These are phyloP conservation scores for Hylodesmum podocarpum DNA, from an alignment of 306 rosid genomes.

Conservation along the genomic window DNA sequence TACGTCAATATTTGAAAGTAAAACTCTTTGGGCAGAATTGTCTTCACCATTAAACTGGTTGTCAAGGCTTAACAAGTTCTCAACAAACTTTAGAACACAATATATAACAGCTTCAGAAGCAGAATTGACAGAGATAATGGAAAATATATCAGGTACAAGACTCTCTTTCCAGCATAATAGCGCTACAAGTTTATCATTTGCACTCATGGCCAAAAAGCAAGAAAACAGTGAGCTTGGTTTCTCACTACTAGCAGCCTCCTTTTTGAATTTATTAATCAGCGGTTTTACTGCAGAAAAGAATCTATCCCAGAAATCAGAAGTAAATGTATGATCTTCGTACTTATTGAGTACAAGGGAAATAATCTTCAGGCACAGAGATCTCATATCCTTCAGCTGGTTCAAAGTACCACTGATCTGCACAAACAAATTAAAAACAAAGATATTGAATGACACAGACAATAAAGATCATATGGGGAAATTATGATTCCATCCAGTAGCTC, in stretches of 20 bases:
- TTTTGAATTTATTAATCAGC: slow-evolving; percentile 67
- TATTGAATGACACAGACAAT: slow-evolving; percentile 13
- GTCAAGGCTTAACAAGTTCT: slow-evolving; percentile 74
- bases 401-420: slow-evolving; percentile 50
- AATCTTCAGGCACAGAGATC: slow-evolving; percentile 84
- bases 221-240: slow-evolving; percentile 91
- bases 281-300: slow-evolving; percentile 76
- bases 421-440: slow-evolving; percentile 17
- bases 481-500: background rate
- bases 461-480: background rate
- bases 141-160: slow-evolving; percentile 82
- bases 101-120: slow-evolving; percentile 75
- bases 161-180: slow-evolving; percentile 57
- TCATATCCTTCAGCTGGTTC: slow-evolving; percentile 84
- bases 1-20: slow-evolving; percentile 61
- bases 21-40: slow-evolving; percentile 43
- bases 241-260: slow-evolving; percentile 86
- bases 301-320: slow-evolving; percentile 68
- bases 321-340: slow-evolving; percentile 71
- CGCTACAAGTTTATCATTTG: slow-evolving; percentile 62
- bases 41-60: slow-evolving; percentile 57
- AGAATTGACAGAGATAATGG: slow-evolving; percentile 56
- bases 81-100: slow-evolving; percentile 75
- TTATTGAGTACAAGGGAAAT: slow-evolving; percentile 65
- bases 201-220: slow-evolving; percentile 88